These are phyloP conservation scores for Fusarium verrucosum DNA, from an alignment of 2,329 filamentous ascomycete species.

Conservation along the genomic window DNA sequence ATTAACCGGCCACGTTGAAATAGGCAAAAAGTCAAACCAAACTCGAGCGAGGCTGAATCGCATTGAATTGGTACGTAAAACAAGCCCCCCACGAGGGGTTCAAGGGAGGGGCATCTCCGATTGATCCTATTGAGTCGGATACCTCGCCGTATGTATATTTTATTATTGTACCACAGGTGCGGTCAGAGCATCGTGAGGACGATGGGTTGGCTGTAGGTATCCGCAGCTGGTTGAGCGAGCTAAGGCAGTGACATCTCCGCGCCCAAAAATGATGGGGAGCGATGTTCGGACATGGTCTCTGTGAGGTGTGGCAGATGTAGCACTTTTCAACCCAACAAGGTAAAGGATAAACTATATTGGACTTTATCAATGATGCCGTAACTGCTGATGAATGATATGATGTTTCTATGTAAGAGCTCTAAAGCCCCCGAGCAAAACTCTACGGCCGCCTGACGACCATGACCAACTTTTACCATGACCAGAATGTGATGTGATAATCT, in stretches of 20 bases:
- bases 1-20: constrained; percentile 31
- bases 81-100: constrained; percentile 28
- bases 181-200: constrained; percentile 16
- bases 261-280: constrained; percentile 15
- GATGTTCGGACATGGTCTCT: constrained; percentile 22
- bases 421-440: neutral
- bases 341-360: constrained; percentile 29
- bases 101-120: constrained; percentile 34
- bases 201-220: constrained; percentile 4
- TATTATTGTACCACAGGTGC: constrained; percentile 14
- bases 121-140: constrained; percentile 32
- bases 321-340: constrained; percentile 22
- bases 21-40: constrained; percentile 29
- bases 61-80: constrained; percentile 32
- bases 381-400: constrained; percentile 37
- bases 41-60: constrained; percentile 15
- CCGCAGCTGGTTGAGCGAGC: constrained; percentile 25
- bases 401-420: constrained; percentile 27
- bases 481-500: constrained; percentile 21
- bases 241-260: constrained; percentile 12
- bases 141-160: constrained; percentile 18
- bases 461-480: neutral
- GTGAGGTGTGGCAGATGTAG: constrained; percentile 26
- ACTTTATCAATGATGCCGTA: constrained; percentile 39
- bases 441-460: neutral